phyloP scores from a whole-genome alignment of 257 asterid species.

The Solanum bukasovii region DNA sequence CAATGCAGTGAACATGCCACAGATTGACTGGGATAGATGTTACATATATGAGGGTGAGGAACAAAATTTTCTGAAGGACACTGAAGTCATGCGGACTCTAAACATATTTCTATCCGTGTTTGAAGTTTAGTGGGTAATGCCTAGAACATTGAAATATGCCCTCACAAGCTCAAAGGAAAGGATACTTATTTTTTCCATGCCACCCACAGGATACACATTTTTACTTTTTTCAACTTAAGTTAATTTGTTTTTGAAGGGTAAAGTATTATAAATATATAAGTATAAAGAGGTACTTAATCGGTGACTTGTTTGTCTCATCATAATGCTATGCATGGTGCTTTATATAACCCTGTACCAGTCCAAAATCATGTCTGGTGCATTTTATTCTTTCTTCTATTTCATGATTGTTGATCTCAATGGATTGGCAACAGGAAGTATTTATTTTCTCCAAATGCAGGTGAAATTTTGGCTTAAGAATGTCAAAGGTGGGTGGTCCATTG shows the following conservation, averaged over 20 bases:
- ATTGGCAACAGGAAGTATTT: background rate
- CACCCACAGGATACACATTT: background rate
- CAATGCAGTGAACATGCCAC: background rate
- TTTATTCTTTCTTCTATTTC: background rate
- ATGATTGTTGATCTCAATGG: background rate
- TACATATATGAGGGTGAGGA: background rate
- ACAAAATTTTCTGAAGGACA: background rate
- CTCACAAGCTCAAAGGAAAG: background rate
- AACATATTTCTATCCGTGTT: background rate
- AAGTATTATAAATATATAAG: background rate
- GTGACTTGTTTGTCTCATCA: background rate
- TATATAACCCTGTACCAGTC: background rate
- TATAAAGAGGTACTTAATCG: background rate
- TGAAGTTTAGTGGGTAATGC: background rate
- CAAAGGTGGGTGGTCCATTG: slow-evolving; percentile 58
- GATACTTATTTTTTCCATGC: background rate
- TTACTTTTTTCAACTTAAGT: background rate
- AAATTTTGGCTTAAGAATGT: slow-evolving; percentile 77
- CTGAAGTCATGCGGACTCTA: background rate
- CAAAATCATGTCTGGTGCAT: background rate
- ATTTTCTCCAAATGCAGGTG: slow-evolving; percentile 35
- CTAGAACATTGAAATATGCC: background rate
- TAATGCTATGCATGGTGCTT: background rate
- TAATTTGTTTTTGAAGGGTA: background rate
- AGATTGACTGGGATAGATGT: background rate